phyloP scores from a whole-genome alignment of 2,329 filamentous ascomycete species.

The Ceratocystis eucalypticola region DNA sequence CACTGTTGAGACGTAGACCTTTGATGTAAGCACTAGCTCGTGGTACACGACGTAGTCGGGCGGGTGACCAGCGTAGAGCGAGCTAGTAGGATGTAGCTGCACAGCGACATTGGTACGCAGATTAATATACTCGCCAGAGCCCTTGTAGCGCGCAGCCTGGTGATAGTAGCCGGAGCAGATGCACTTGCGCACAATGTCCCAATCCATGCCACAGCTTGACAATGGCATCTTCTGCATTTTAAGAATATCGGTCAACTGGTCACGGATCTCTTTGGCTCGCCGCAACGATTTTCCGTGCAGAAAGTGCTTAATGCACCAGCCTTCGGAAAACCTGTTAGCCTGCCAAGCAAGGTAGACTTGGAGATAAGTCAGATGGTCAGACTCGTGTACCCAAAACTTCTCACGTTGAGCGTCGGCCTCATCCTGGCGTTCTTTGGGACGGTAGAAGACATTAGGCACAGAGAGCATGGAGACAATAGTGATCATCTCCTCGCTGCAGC shows the following conservation, averaged over 20 bases:
- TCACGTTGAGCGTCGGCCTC: slow-evolving; percentile 91
- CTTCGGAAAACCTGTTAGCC: slow-evolving; percentile 74
- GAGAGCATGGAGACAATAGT: slow-evolving; percentile 97
- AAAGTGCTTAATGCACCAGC: slow-evolving; percentile 89
- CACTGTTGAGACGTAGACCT: slow-evolving; percentile 96
- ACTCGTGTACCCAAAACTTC: slow-evolving; percentile 97
- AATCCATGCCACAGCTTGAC: slow-evolving; percentile 83
- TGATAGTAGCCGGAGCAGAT: slow-evolving; percentile 98
- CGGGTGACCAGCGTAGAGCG: slow-evolving; percentile 86
- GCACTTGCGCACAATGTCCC: slow-evolving; percentile 89
- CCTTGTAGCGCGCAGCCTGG: slow-evolving; percentile 90
- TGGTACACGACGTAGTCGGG: slow-evolving; percentile 98
- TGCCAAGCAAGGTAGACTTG: slow-evolving; percentile 96
- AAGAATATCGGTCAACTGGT: slow-evolving; percentile 91
- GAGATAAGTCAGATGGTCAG: slow-evolving; percentile 86
- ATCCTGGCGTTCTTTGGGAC: slow-evolving; percentile 90
- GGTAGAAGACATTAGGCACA: slow-evolving; percentile 91
- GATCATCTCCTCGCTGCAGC: slow-evolving; percentile 92
- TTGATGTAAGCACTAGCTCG: slow-evolving; percentile 89
- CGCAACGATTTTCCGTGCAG: slow-evolving; percentile 88
- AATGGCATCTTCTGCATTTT: slow-evolving; percentile 78
- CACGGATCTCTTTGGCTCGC: slow-evolving; percentile 82
- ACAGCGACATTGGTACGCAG: slow-evolving; percentile 87
- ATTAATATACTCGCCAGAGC: slow-evolving; percentile 95
- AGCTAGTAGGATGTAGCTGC: slow-evolving; percentile 85